Conservation (phyloP, 106 monocot species). For the Dendrobium huoshanense region DNA sequence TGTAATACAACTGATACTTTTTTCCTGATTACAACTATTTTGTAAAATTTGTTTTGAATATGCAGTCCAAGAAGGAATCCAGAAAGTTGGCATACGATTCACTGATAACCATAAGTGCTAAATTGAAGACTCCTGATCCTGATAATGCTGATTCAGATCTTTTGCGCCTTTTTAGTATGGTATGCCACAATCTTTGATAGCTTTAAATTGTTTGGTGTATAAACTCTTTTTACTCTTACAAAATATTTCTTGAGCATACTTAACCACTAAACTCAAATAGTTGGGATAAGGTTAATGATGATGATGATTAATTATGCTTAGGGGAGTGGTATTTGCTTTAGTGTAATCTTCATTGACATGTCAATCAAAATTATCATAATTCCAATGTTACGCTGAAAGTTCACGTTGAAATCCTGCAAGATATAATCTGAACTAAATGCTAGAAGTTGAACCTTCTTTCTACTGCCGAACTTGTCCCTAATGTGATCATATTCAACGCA, state of each 20-base stretch:
- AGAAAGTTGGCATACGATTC: slow-evolving; percentile 79
- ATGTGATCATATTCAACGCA: not conserved
- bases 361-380: not conserved
- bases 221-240: not conserved
- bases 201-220: not conserved
- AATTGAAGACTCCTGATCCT: slow-evolving; percentile 45
- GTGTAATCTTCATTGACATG: not conserved
- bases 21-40: not conserved
- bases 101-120: slow-evolving; percentile 42
- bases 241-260: not conserved
- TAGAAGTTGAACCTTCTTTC: not conserved
- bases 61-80: slow-evolving; percentile 76
- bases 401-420: not conserved
- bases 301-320: not conserved
- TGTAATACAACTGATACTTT: not conserved
- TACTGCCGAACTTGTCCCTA: not conserved
- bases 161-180: slow-evolving; percentile 69
- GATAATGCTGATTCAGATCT: slow-evolving; percentile 31
- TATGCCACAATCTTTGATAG: slow-evolving; percentile 11
- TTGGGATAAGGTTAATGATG: not conserved
- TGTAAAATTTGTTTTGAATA: slow-evolving; percentile 3
- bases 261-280: not conserved
- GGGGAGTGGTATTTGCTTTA: not conserved
- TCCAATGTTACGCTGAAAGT: not conserved
- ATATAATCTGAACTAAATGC: not conserved